Evolutionary conservation across 371 early-diverging fungal species (phyloP), one percentile per base, ranked within the genome.

Genomic region (Mycotypha africana): DNA sequence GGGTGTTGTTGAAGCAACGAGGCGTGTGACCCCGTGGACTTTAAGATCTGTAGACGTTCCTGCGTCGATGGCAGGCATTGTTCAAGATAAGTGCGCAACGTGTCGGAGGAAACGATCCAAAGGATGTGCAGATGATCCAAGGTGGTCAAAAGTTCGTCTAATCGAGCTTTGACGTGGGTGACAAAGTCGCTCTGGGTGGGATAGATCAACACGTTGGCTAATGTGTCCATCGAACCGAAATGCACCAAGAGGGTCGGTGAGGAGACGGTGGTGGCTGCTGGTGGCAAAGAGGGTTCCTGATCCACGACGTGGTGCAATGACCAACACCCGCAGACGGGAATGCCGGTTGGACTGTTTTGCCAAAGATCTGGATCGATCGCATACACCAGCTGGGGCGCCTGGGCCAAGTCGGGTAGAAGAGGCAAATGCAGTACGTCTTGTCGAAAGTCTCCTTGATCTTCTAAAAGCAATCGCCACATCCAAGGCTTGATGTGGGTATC

Each of bases 391-490:
- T 35, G 20, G 6, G 45, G 45, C 15, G 21, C n/a, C 9, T 23
- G 14, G 16, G 35, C 25, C n/a, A 35, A 8, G 20, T 14, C 14
- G 25, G 45, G 45, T 14, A 45, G 24, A 9, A 24, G 15, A 34
- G 19, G 16, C 4, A 45, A 24, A 10, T 24, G 16, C 15, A 45
- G 22, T 24, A 39, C 25, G 23, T 2, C 1, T 10, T 45, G 37
- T 36, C 45, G 5, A n/a, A 45, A 45, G 26, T 45, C 37, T 4
- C 45, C 45, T 19, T 36, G 35, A 45, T 45, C 45, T n/a, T 36
- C 37, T 7, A 45, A 20, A n/a, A 45, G 26, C 9, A 45, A 17
- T 16, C 45, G 6, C 45, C 45, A 45, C 37, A 45, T 45, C 45
- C 45, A 45, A 24, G 35, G 45, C 15, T n/a, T 8, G 11, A 45